Evolutionary conservation across 1,284 basidiomycete genomes (phyloP).

Genomic region (Coniferiporia weirii): DNA sequence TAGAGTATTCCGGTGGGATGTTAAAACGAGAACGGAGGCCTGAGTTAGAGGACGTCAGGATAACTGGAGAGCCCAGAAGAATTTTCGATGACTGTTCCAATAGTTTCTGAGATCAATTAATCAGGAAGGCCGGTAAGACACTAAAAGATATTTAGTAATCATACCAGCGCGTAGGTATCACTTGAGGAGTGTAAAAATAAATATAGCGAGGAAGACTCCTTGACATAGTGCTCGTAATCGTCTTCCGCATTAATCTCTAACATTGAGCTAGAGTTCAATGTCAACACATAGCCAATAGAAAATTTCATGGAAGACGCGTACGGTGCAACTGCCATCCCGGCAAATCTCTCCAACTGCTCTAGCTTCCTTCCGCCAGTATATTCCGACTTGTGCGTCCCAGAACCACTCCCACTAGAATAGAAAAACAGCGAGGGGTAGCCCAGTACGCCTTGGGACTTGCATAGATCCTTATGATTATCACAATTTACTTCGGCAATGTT

Average conservation of each 20-base stretch:
- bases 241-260: slow-evolving; percentile 41
- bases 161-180: slow-evolving; percentile 39
- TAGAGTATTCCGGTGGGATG: slow-evolving; percentile 35
- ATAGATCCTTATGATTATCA: slow-evolving; percentile 64
- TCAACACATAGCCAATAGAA: neutral
- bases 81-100: slow-evolving; percentile 45
- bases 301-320: slow-evolving; percentile 32
- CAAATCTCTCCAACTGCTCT: slow-evolving; percentile 64
- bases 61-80: slow-evolving; percentile 65
- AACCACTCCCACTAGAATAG: slow-evolving; percentile 42
- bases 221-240: slow-evolving; percentile 47
- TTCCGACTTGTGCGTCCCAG: slow-evolving; percentile 49
- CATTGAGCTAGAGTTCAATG: slow-evolving; percentile 31
- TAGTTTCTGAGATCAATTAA: slow-evolving; percentile 31
- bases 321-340: slow-evolving; percentile 62
- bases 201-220: slow-evolving; percentile 63
- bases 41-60: slow-evolving; percentile 51
- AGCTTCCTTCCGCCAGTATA: slow-evolving; percentile 68
- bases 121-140: slow-evolving; percentile 1
- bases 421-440: slow-evolving; percentile 81
- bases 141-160: slow-evolving; percentile 21
- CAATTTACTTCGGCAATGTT: slow-evolving; percentile 85
- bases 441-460: slow-evolving; percentile 56
- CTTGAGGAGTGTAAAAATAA: slow-evolving; percentile 60
- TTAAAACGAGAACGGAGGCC: slow-evolving; percentile 48